Evolutionary conservation across 805 yeast genomes (phyloP), one percentile per base, ranked within the genome.

Genomic region (Candida anglica): DNA sequence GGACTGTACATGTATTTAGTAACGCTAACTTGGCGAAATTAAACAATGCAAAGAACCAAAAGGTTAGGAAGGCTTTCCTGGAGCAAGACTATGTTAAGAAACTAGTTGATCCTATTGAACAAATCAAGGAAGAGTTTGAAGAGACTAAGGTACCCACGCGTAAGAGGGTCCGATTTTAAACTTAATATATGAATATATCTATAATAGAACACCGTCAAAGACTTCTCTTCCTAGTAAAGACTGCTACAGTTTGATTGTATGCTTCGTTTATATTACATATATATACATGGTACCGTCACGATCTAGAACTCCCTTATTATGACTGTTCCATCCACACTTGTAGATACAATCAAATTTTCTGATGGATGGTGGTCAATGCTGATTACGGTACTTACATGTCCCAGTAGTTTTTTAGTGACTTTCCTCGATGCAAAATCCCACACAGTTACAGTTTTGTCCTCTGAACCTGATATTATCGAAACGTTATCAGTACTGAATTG

Each of bases 341-440:
- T 56, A 13, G 80, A 66, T 2, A 71, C 52, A 7, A 79, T 23
- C 10, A 69, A 56, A 0, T 58, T 59, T 10, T 52, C 50, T 2
- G 43, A 41, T 5, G 79, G 77, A 43, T 73, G 75, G 42, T 66
- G 71, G 44, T 73, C 79, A 6, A 81, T 72, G 51, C 77, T 87
- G 17, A 79, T 53, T 0, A 79, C 83, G 0, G 79, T 56, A 0
- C 87, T 83, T 4, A 48, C 42, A 47, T 85, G 89, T 2, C 88
- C 89, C 3, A 65, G 60, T 7, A 70, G 52, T 44, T 79, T 77
- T 30, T 65, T 58, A 5, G 66, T 39, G 17, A 79, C 43, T 30
- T 64, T 64, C 33, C 76, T 59, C 0, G 81, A 61, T 3, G 65
- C 64, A 11, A 72, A 60, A 40, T 79, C 79, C 91, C 89, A 85